These are phyloP conservation scores for Tylopilus felleus DNA, from an alignment of 768 basidiomycete genomes.

Conservation along the genomic window DNA sequence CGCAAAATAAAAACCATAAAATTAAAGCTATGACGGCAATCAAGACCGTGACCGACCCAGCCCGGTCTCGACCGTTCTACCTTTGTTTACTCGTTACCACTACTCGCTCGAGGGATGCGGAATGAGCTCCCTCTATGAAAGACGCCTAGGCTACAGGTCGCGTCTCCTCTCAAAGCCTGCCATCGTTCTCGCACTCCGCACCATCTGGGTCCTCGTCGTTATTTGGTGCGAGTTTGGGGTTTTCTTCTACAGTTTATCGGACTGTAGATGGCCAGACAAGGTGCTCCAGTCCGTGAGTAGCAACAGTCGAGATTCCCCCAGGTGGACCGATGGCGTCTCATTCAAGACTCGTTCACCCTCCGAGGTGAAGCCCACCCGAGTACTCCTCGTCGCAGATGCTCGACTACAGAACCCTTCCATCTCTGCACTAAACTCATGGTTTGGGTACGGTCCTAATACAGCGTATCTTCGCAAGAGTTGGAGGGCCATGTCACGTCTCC, in stretches of 20 bases:
- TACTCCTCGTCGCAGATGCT: conserved; percentile 68
- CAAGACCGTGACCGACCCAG: neutral
- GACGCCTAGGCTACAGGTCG: conserved; percentile 25
- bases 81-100: neutral
- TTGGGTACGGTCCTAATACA: conserved; percentile 44
- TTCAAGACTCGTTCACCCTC: conserved; percentile 12
- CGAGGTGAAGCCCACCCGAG: conserved; percentile 42
- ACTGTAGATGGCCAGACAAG: conserved; percentile 59
- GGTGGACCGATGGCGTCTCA: neutral
- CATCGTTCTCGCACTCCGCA: conserved; percentile 42
- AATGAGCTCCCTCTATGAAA: conserved; percentile 29
- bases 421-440: conserved; percentile 36
- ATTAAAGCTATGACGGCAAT: conserved; percentile 7
- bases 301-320: neutral
- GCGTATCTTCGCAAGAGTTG: conserved; percentile 68
- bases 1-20: neutral
- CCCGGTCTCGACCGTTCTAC: neutral
- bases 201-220: conserved; percentile 53
- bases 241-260: conserved; percentile 56
- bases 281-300: conserved; percentile 27
- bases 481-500: conserved; percentile 55
- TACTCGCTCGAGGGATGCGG: conserved; percentile 19
- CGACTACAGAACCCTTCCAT: conserved; percentile 48
- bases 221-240: conserved; percentile 64
- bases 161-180: conserved; percentile 29